phyloP scores from a whole-genome alignment of 805 yeast species.

The Hanseniaspora guilliermondii region DNA sequence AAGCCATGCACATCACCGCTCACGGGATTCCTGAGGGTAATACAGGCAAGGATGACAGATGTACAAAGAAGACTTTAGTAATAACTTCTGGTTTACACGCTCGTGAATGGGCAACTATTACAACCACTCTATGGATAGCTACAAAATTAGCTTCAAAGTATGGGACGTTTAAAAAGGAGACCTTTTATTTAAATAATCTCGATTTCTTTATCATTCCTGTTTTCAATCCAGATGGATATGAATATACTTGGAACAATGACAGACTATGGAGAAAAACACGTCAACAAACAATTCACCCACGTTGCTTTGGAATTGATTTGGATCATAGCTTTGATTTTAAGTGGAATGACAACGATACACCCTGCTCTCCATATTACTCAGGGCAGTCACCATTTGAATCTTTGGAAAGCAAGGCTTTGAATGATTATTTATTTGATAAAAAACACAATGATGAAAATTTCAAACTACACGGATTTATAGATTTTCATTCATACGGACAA shows the following conservation, averaged over 20 bases:
- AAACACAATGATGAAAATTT: slow-evolving; percentile 31
- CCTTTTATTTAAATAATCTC: slow-evolving; percentile 39
- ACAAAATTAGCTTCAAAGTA: slow-evolving; percentile 37
- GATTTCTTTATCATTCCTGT: slow-evolving; percentile 74
- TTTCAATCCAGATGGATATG: slow-evolving; percentile 85
- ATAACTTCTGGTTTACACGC: slow-evolving; percentile 81
- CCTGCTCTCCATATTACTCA: slow-evolving; percentile 73
- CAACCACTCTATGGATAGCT: slow-evolving; percentile 50
- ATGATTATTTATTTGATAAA: slow-evolving; percentile 33
- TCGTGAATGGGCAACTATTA: slow-evolving; percentile 75
- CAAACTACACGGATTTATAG: slow-evolving; percentile 62
- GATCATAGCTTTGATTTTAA: slow-evolving; percentile 74
- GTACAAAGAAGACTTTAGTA: slow-evolving; percentile 51
- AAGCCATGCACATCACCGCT: slow-evolving; percentile 52
- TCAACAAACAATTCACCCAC: slow-evolving; percentile 53
- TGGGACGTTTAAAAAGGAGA: slow-evolving; percentile 33
- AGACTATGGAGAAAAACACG: slow-evolving; percentile 83
- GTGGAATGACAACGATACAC: slow-evolving; percentile 52
- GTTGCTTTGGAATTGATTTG: slow-evolving; percentile 73
- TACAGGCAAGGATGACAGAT: slow-evolving; percentile 18
- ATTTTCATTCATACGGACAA: slow-evolving; percentile 76
- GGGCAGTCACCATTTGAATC: slow-evolving; percentile 67
- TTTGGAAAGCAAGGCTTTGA: slow-evolving; percentile 42
- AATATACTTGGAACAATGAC: slow-evolving; percentile 65
- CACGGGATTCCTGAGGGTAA: slow-evolving; percentile 28